A percentile compares a stretch with the other conserved stretches of the same genome.
phyloP scores from a whole-genome alignment of 2,329 filamentous ascomycete genomes.

The Gaeumannomyces tritici region DNA sequence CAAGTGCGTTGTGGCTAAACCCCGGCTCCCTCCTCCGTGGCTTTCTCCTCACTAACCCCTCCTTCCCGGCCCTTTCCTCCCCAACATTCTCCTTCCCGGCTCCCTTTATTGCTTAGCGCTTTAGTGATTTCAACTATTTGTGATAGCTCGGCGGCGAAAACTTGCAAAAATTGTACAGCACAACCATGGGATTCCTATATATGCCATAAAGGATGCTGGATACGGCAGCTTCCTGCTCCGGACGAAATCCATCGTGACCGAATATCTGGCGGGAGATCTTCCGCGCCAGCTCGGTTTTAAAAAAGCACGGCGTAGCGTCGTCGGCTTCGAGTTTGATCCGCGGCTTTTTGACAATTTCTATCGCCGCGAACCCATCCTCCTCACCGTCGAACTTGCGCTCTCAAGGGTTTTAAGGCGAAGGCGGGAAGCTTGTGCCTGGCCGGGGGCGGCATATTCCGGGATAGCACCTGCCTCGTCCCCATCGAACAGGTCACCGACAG shows the following conservation, averaged over 20 bases:
- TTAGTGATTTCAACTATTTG: too few species aligned
- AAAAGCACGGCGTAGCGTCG: not conserved
- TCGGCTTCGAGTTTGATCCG: not conserved
- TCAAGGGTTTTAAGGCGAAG: not conserved
- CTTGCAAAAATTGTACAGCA: too few species aligned
- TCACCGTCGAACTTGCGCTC: slow-evolving; percentile 2
- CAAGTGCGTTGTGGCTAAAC: too few species aligned
- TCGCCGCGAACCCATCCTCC: not conserved
- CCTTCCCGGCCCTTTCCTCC: too few species aligned
- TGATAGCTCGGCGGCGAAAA: too few species aligned
- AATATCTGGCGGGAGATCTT: slow-evolving; percentile 27
- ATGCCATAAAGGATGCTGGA: slow-evolving; percentile 22
- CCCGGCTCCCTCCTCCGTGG: too few species aligned
- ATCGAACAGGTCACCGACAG: slow-evolving; percentile 22
- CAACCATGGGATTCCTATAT: slow-evolving; percentile 30
- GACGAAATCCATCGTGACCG: slow-evolving; percentile 27
- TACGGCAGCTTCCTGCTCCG: slow-evolving; percentile 34
- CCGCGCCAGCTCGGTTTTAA: slow-evolving; percentile 8
- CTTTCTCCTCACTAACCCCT: too few species aligned
- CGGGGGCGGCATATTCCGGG: not conserved
- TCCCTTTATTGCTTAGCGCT: too few species aligned
- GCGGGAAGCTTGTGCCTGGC: not conserved
- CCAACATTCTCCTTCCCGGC: too few species aligned
- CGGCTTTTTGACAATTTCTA: not conserved
- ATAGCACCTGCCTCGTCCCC: slow-evolving; percentile 9